A percentile compares a stretch with the other conserved stretches of the same genome.
phyloP scores from a whole-genome alignment of 192 early-diverging fungal genomes.

The Funneliformis geosporum region DNA sequence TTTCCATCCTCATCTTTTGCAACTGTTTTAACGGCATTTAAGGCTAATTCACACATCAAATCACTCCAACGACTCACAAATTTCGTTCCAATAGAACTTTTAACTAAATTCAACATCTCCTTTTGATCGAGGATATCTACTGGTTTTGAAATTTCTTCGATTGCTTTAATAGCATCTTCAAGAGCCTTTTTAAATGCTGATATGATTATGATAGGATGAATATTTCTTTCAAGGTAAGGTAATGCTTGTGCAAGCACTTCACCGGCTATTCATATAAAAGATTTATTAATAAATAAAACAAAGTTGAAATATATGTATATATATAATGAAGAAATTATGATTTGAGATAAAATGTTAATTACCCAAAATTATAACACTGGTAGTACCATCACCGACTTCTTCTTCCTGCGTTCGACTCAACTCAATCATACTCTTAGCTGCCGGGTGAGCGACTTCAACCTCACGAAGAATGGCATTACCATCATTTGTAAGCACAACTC shows the following conservation, averaged over 20 bases:
- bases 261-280: conserved; percentile 65
- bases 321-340: background rate
- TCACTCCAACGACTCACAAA: conserved; percentile 94
- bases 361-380: conserved; percentile 98
- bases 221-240: conserved; percentile 94
- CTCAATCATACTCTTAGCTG: conserved; percentile 99
- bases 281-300: too few relatives aligned
- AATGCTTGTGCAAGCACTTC: conserved; percentile 90
- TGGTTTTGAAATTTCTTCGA: conserved; percentile 80
- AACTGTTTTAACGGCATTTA: conserved; percentile 94
- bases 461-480: conserved; percentile 99
- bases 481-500: conserved; percentile 97
- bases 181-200: conserved; percentile 90
- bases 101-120: conserved; percentile 92
- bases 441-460: conserved; percentile 99
- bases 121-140: conserved; percentile 81
- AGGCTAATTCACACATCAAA: conserved; percentile 95
- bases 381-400: conserved; percentile 99
- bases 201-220: conserved; percentile 98
- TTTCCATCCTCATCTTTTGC: conserved; percentile 69
- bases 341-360: conserved; percentile 24
- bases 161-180: conserved; percentile 85
- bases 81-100: conserved; percentile 95
- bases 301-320: too few relatives aligned
- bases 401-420: conserved; percentile 99